Evolutionary conservation across 2,329 filamentous ascomycete species (phyloP).

Genomic region (Stromatinia cepivora): DNA sequence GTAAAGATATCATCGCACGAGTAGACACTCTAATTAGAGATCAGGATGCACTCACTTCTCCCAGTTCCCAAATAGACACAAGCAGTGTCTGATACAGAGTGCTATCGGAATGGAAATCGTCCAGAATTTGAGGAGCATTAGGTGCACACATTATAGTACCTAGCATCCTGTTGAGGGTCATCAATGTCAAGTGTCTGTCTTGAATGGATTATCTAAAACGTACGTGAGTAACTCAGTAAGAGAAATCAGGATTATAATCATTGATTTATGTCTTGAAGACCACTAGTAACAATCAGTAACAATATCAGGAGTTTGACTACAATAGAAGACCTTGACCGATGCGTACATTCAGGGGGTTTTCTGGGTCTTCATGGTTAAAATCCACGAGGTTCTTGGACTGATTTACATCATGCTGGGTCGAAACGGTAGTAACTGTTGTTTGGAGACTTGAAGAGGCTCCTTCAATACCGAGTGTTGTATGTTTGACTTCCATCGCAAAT

Average conservation of each 20-base stretch:
- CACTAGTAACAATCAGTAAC: neutral
- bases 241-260: neutral
- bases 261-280: neutral
- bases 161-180: neutral
- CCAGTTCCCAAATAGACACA: slow-evolving; percentile 3
- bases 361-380: neutral
- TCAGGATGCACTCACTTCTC: neutral
- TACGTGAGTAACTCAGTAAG: neutral
- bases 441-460: neutral
- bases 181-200: neutral
- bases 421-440: neutral
- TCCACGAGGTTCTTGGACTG: neutral
- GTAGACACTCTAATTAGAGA: too few species aligned
- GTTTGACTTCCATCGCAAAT: too few species aligned
- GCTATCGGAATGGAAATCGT: neutral
- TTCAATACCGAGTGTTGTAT: too few species aligned
- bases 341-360: neutral
- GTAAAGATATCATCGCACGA: too few species aligned
- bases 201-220: neutral
- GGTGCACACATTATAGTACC: neutral
- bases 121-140: neutral
- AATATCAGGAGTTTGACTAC: neutral
- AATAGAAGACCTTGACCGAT: neutral
- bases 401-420: neutral
- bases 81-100: neutral